Percentiles rank a stretch among this genome's conserved stretches.
These are phyloP conservation scores for Penicillium frequentans DNA, from an alignment of 2,329 filamentous ascomycete species.

Conservation along the genomic window DNA sequence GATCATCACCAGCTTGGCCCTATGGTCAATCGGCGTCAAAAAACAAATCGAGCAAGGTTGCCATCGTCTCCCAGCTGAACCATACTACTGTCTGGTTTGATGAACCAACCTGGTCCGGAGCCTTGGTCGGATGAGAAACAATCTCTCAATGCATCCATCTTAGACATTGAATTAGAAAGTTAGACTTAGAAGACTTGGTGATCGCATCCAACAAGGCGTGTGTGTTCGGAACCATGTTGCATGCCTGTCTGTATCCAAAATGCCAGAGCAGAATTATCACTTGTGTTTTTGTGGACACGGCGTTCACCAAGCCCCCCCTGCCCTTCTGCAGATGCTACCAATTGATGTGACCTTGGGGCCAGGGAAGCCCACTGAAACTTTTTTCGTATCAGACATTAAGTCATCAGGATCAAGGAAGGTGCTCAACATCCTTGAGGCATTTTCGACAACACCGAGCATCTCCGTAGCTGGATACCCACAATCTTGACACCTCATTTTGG, in stretches of 20 bases:
- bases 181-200: not conserved
- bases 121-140: not conserved
- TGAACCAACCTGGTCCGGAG: not conserved
- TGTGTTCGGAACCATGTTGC: not conserved
- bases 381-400: too few species aligned
- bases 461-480: not conserved
- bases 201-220: not conserved
- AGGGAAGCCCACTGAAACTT: too few species aligned
- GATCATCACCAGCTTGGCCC: not conserved
- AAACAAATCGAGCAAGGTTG: not conserved
- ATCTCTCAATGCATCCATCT: not conserved
- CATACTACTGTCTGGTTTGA: not conserved
- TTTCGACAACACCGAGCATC: not conserved
- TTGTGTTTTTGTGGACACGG: too few species aligned
- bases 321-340: too few species aligned
- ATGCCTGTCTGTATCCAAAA: too few species aligned
- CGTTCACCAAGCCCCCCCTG: too few species aligned
- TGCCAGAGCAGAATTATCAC: too few species aligned
- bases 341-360: too few species aligned
- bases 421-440: too few species aligned
- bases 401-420: too few species aligned
- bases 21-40: not conserved
- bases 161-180: not conserved
- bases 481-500: constrained; percentile 7
- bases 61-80: not conserved